These are phyloP conservation scores for Thielaviopsis populi DNA, from an alignment of 2,329 filamentous ascomycete species.

Conservation along the genomic window DNA sequence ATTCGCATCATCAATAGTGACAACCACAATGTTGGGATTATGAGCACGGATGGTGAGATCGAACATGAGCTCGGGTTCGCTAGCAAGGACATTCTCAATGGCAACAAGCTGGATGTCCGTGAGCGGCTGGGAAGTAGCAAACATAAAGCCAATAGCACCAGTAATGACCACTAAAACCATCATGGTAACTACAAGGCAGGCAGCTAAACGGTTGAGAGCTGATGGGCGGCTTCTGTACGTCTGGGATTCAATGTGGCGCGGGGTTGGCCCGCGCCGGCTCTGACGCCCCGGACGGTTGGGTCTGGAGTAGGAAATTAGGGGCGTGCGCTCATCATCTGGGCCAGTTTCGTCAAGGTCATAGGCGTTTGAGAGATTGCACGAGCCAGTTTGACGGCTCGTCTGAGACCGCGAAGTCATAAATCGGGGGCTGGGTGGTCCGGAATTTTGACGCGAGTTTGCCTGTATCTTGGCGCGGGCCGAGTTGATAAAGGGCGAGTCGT, in stretches of 20 bases:
- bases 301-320: conserved; percentile 46
- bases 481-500: conserved; percentile 63
- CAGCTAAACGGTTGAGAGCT: conserved; percentile 60
- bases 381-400: conserved; percentile 33
- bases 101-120: conserved; percentile 61
- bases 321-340: conserved; percentile 78
- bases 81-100: conserved; percentile 81
- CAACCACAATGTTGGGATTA: conserved; percentile 84
- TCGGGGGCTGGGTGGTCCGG: conserved; percentile 56
- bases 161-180: conserved; percentile 69
- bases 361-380: conserved; percentile 43
- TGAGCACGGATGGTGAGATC: conserved; percentile 76
- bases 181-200: conserved; percentile 69
- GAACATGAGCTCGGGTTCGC: conserved; percentile 88
- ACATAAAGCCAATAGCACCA: conserved; percentile 76
- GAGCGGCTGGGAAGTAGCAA: conserved; percentile 80
- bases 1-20: conserved; percentile 74
- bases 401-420: conserved; percentile 27
- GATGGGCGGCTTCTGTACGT: conserved; percentile 48
- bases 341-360: conserved; percentile 72
- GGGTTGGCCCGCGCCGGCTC: conserved; percentile 36
- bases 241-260: conserved; percentile 61
- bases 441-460: conserved; percentile 44
- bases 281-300: conserved; percentile 32
- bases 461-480: conserved; percentile 48